Conservation (phyloP, 306 rosid genomes). For the Cicer yamashitae region DNA sequence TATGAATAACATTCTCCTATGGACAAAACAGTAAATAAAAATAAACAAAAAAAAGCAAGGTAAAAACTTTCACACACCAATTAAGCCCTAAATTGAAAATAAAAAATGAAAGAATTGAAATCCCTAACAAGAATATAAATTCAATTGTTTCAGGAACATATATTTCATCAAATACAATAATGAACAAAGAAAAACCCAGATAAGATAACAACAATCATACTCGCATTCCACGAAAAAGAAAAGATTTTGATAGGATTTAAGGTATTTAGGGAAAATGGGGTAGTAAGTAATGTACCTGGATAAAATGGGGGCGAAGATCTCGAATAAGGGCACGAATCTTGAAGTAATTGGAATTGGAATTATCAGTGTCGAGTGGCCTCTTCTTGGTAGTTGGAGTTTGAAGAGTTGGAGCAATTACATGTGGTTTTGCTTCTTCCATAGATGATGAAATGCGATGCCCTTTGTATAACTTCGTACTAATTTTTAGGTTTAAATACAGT, state of each 20-base stretch:
- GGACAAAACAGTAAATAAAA: not conserved
- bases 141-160: not conserved
- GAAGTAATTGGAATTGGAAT: conserved; percentile 51
- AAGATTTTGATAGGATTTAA: not conserved
- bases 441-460: conserved; percentile 11
- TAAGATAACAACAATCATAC: not conserved
- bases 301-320: conserved; percentile 79
- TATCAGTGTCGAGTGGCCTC: conserved; percentile 60
- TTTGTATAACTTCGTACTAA: not conserved
- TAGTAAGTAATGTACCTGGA: conserved; percentile 53
- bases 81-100: not conserved
- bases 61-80: not conserved
- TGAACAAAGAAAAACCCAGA: conserved; percentile 4
- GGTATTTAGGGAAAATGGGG: not conserved
- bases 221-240: not conserved
- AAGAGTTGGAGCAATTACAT: conserved; percentile 15
- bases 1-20: not conserved
- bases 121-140: not conserved
- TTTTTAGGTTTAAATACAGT: no score
- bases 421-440: conserved; percentile 50
- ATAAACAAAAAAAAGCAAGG: conserved; percentile 12
- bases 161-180: not conserved
- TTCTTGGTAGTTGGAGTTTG: conserved; percentile 41
- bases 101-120: not conserved
- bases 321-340: conserved; percentile 70